Base-by-base conservation (phyloP, 495 filamentous ascomycete genomes). In the Xylaria flabelliformis region DNA sequence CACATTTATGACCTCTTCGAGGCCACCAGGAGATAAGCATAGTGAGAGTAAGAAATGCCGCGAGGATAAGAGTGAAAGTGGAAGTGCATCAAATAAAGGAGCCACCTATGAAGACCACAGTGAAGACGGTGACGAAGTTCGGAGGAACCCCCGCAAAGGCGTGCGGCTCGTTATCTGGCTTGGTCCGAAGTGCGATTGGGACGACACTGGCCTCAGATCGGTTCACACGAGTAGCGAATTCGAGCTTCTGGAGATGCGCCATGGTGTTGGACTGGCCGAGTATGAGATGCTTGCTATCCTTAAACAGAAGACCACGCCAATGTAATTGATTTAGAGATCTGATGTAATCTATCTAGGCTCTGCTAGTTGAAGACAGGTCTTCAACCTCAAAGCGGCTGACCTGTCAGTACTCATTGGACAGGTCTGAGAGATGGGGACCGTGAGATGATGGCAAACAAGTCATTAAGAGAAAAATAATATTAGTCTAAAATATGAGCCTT, bases 201-300 rank as follows among this genome's bases (percentile, higher is more conserved):
- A 70, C 42, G 58, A 70, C 24, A 70, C 68, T 17, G 68, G 68
- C 17, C 24, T 70, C 32, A 32, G 32, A 13, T 29, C 13, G 19
- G 6, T 41, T 21, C 19, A 36, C 17, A 17, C 19, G 12, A 9
- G 24, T 42, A 3, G n/a, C 42, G 68, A 70, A n/a, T 41, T 63
- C 15, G 68, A 70, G 68, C 34, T 70, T 19, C n/a, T 70, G 32
- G 58, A 53, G 42, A 70, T 64, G 68, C 29, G 58, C 13, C 19
- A 55, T 51, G 32, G 32, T 29, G 46, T 32, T 29, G 68, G 68
- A 13, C 29, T 70, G 44, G 68, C 68, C 1, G 68, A 55, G 29
- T 70, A 64, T 44, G 68, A 70, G 58, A 70, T 70, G 68, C 58
- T 70, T 21, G 68, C 58, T 55, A 44, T 10, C 50, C 65, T 67